Base-by-base conservation (phyloP, 257 asterid species). In the Solanum pimpinellifolium region DNA sequence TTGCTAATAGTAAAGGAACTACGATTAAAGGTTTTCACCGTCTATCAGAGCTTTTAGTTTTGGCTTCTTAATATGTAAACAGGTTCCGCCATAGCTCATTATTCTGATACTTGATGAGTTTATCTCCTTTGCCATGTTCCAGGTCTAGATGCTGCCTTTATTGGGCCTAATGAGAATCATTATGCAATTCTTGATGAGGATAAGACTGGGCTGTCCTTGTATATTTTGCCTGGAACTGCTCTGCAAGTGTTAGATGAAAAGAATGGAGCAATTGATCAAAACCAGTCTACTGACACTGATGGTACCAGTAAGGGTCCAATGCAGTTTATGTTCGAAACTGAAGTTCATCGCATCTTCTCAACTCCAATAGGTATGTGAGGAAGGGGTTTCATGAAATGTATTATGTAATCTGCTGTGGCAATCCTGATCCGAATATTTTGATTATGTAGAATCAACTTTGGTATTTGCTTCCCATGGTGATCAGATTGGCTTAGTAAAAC, bases 101-200 rank as follows among this genome's bases (percentile, higher is more conserved):
- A 21, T 59, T 59, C n/a, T 59, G 27, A 59, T 59, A 59, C 66
- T 59, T 59, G 87, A 76, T 86, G 59, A 56, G 87, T 89, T 75
- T 90, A 83, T 87, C 78, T 37, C 82, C 83, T 86, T 73, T 86
- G 31, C 35, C 88, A 69, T 33, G 86, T 85, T 94, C 85, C 96
- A 97, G 99, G 99, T 90, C 93, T 90, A 52, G 99, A 95, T 89
- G 99, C 97, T 42, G 98, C 99, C 88, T 95, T 97, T 89, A 75
- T 97, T 90, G 99, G 99, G 85, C 94, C 91, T 85, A 94, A 92
- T 77, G 99, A 97, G 88, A 93, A 93, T 89, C 99, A 97, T 42
- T 96, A 93, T 92, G 98, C 94, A 86, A 91, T 95, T 88, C 99
- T 96, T 88, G 99, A 96, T 81, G 99, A 95, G 92, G 99, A 97